A percentile compares a stretch with the other conserved stretches of the same genome.
phyloP scores from a whole-genome alignment of 768 basidiomycete genomes.

The Asterophora lycoperdoides region DNA sequence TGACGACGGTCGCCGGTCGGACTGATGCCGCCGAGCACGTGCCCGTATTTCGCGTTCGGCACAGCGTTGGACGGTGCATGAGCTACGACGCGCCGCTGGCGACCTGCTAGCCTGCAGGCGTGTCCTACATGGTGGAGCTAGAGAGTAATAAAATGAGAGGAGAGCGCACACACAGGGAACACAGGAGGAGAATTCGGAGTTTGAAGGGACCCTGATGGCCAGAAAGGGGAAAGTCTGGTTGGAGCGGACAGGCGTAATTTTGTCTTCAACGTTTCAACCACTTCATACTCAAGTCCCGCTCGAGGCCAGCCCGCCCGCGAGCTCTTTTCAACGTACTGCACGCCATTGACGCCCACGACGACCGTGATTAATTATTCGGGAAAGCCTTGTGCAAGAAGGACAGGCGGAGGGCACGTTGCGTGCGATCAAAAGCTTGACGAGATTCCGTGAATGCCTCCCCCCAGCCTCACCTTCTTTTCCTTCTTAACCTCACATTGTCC shows the following conservation, averaged over 20 bases:
- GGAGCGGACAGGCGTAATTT: slow-evolving; percentile 17
- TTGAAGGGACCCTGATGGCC: slow-evolving; percentile 22
- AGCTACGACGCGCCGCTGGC: not conserved
- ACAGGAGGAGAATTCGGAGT: slow-evolving; percentile 22
- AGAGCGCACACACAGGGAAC: not conserved
- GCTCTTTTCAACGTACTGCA: slow-evolving; percentile 3
- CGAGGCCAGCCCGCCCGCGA: not conserved
- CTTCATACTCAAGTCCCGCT: slow-evolving; percentile 1
- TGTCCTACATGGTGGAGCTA: not conserved
- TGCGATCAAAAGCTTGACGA: slow-evolving; percentile 66
- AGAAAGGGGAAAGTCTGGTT: slow-evolving; percentile 17
- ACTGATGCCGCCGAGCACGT: slow-evolving; percentile 12
- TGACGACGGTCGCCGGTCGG: slow-evolving; percentile 10
- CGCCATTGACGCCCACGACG: slow-evolving; percentile 6
- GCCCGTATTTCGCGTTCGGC: not conserved
- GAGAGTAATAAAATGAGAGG: not conserved
- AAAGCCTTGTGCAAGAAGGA: slow-evolving; percentile 44
- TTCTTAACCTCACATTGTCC: slow-evolving; percentile 40
- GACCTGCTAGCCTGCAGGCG: too few species aligned
- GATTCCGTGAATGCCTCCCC: slow-evolving; percentile 49
- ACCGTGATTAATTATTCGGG: slow-evolving; percentile 35
- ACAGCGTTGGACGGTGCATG: not conserved
- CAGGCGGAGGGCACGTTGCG: slow-evolving; percentile 62
- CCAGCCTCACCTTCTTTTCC: slow-evolving; percentile 54
- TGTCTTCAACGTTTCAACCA: slow-evolving; percentile 5